Base-by-base conservation (phyloP, 179 eudicot genomes). In the Dionaea muscipula region DNA sequence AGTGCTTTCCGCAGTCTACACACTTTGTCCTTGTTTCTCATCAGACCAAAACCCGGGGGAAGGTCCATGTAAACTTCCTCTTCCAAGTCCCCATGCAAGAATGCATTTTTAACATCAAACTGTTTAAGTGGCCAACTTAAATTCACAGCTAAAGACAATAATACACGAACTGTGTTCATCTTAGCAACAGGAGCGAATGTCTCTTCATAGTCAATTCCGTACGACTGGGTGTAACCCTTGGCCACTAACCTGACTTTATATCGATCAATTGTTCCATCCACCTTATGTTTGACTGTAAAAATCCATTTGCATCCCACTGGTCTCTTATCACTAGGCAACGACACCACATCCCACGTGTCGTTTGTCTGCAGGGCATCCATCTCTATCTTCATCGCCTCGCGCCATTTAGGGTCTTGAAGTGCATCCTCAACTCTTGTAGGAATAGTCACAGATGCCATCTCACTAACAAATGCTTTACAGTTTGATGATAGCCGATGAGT, bases 281-380 rank as follows among this genome's bases (percentile, higher is more conserved):
- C 44, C 12, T 53, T 27, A 13, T 53, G 17, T 4, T 53, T 53
- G 41, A 53, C 19, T 2, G 38, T 26, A 18, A 53, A 53, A 8
- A 53, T n/a, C 59, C 59, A 55, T 15, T 21, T 37, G 31, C 47
- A 38, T 6, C 44, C 59, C 18, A 55, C 28, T 17, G 47, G 14
- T 12, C 37, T 21, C 19, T 38, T 55, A 2, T 46, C 47, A 0
- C 2, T 3, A 0, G 59, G 59, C 20, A 21, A n/a, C 17, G 16
- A 0, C 12, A 39, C 28, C 21, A 55, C 8, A 4, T 19, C 24
- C 51, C 23, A 19, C 2, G 51, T 47, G 1, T 0, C 24, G 3
- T 47, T 47, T 19, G 16, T 47, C 19, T 47, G 6, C 12, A 19
- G 24, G 3, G 51, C 51, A 7, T 47, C 26, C 24, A 47, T 47